A percentile compares a stretch with the other conserved stretches of the same genome.
These are phyloP conservation scores for Phoma sp. DNA, from an alignment of 2,329 filamentous ascomycete species.

Conservation along the genomic window DNA sequence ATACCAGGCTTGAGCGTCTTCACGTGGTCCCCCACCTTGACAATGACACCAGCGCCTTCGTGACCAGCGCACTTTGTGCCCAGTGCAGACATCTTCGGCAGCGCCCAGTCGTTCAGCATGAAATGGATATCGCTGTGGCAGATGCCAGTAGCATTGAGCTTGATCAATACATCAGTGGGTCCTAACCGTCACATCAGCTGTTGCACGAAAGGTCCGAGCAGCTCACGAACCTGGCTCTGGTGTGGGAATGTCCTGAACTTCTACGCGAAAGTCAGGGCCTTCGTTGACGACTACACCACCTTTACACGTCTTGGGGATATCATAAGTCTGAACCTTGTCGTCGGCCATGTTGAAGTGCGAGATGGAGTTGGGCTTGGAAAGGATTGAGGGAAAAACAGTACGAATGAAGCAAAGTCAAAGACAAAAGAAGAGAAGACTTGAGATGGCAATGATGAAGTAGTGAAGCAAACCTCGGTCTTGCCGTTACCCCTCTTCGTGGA, in stretches of 20 bases:
- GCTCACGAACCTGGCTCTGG: constrained; percentile 52
- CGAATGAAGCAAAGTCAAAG: no score
- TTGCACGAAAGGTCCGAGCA: not conserved
- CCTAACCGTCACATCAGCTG: constrained; percentile 40
- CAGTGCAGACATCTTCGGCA: constrained; percentile 47
- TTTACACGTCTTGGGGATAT: constrained; percentile 59
- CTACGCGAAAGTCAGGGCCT: constrained; percentile 57
- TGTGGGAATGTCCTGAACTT: constrained; percentile 56
- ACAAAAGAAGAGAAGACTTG: not conserved
- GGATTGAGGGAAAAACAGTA: not conserved
- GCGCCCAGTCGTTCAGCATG: constrained; percentile 61
- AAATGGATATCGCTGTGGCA: constrained; percentile 65
- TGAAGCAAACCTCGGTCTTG: constrained; percentile 13
- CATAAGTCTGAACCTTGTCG: constrained; percentile 36
- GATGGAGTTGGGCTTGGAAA: not conserved
- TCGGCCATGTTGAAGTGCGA: constrained; percentile 30
- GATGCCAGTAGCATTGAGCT: constrained; percentile 64
- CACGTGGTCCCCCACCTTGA: constrained; percentile 61
- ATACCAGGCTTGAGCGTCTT: constrained; percentile 54
- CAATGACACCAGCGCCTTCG: constrained; percentile 65
- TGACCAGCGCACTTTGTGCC: constrained; percentile 59
- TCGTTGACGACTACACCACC: constrained; percentile 61
- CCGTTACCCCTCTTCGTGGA: constrained; percentile 14
- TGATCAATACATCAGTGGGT: constrained; percentile 62
- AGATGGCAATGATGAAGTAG: constrained; percentile 5